Percentiles rank a stretch among this genome's conserved stretches.
phyloP scores from a whole-genome alignment of 106 monocot species.

The Dendrobium catenatum region DNA sequence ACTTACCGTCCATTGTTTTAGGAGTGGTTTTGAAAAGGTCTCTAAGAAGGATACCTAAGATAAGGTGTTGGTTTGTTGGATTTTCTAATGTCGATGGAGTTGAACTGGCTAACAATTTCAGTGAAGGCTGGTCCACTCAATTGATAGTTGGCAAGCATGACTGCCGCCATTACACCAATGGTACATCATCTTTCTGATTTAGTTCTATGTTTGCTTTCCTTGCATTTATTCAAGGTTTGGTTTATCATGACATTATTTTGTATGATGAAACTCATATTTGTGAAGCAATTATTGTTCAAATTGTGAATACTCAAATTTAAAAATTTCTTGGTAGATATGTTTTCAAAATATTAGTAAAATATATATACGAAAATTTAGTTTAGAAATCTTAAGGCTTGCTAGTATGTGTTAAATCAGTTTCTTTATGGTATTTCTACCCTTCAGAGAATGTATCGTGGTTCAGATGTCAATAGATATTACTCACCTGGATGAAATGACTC shows the following conservation, averaged over 20 bases:
- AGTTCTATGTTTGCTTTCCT: not conserved
- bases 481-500: too few relatives aligned
- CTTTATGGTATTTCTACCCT: too few relatives aligned
- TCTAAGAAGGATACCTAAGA: slow-evolving; percentile 48
- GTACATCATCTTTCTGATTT: slow-evolving; percentile 21
- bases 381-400: too few relatives aligned
- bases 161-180: slow-evolving; percentile 73
- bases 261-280: not conserved
- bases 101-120: slow-evolving; percentile 54
- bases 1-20: not conserved
- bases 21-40: slow-evolving; percentile 65
- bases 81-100: slow-evolving; percentile 27
- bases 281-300: not conserved
- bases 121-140: slow-evolving; percentile 46
- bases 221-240: not conserved
- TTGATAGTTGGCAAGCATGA: slow-evolving; percentile 67
- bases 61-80: slow-evolving; percentile 83
- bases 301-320: not conserved
- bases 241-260: not conserved
- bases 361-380: too few relatives aligned
- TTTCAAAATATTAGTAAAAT: too few relatives aligned
- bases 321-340: not conserved
- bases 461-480: too few relatives aligned
- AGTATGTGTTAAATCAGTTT: too few relatives aligned
- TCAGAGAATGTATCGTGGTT: too few relatives aligned